Evolutionary conservation across 768 basidiomycete genomes (phyloP).

Genomic region (Hydnomerulius pinastri): DNA sequence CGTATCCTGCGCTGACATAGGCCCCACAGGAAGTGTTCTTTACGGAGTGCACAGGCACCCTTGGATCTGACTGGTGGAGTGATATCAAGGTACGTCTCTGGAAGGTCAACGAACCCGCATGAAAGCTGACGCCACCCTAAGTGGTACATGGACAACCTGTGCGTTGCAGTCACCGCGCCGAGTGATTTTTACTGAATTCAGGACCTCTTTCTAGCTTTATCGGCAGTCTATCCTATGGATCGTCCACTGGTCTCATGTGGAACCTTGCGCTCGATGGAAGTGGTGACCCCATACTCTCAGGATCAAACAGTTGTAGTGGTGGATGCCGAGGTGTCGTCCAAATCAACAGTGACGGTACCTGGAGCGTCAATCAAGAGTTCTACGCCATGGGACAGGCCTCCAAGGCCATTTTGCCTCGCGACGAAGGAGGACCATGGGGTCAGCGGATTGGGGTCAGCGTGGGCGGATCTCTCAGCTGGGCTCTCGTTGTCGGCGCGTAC

Average conservation of each 20-base stretch:
- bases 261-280: constrained; percentile 66
- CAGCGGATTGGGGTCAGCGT: constrained; percentile 67
- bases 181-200: constrained; percentile 24
- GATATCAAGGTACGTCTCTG: constrained; percentile 63
- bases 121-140: constrained; percentile 24
- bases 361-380: constrained; percentile 74
- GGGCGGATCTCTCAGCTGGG: constrained; percentile 55
- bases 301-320: constrained; percentile 60
- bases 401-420: constrained; percentile 71
- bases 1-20: neutral
- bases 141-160: constrained; percentile 77
- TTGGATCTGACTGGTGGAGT: constrained; percentile 76
- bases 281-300: constrained; percentile 66
- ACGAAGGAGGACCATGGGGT: constrained; percentile 66
- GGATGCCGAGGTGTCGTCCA: constrained; percentile 71
- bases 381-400: constrained; percentile 76
- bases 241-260: constrained; percentile 66
- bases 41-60: constrained; percentile 65
- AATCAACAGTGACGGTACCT: constrained; percentile 63
- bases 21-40: constrained; percentile 41
- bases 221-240: constrained; percentile 35
- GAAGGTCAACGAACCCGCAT: neutral
- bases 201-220: constrained; percentile 35
- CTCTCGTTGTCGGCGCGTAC: constrained; percentile 65
- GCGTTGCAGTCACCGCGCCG: constrained; percentile 16